Base-by-base conservation (phyloP, 2,329 filamentous ascomycete genomes). In the Phoma sp. region DNA sequence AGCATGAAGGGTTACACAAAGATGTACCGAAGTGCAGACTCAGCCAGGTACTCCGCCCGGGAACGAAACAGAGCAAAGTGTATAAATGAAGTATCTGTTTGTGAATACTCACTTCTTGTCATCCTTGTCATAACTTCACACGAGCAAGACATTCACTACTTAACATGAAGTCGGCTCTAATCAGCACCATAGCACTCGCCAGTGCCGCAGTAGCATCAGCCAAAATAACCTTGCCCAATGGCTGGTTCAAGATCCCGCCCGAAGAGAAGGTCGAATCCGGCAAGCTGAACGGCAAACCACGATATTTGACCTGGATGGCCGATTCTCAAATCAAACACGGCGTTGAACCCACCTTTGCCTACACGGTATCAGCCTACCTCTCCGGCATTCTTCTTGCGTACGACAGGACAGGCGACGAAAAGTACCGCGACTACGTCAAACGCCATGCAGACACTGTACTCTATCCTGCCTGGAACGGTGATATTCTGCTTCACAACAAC, bases 391-490 rank as follows among this genome's bases (percentile, higher is more conserved):
- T 58, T 12, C 55, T 58, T 19, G 63, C 63, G 22, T 66, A 63
- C 43, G 51, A 61, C 12, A 51, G 60, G 10, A 66, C 63, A 15
- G 50, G 53, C 9, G 56, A 66, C 24, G 47, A 55, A 3, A 64
- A 63, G 31, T 64, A 66, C 47, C 49, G 33, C 5, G 54, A 57
- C 25, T 64, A 74, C 53, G 80, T 82, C 51, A 82, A 82, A 70
- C 80, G 78, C 38, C 82, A 74, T 60, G 74, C 80, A 48, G 80
- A 81, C 51, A 77, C 74, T 5, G 77, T 75, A 1, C 78, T 75
- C 19, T 55, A 67, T 21, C 76, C 77, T 51, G 74, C 68, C 0
- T 67, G 73, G 25, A 72, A 64, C 24, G 61, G 63, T 21, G 55
- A 63, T 13, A 56, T 60, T 10, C 33, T 60, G 13, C 40, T 53